phyloP scores from a whole-genome alignment of 1,284 basidiomycete species.

The Ceratobasidium theobromae region DNA sequence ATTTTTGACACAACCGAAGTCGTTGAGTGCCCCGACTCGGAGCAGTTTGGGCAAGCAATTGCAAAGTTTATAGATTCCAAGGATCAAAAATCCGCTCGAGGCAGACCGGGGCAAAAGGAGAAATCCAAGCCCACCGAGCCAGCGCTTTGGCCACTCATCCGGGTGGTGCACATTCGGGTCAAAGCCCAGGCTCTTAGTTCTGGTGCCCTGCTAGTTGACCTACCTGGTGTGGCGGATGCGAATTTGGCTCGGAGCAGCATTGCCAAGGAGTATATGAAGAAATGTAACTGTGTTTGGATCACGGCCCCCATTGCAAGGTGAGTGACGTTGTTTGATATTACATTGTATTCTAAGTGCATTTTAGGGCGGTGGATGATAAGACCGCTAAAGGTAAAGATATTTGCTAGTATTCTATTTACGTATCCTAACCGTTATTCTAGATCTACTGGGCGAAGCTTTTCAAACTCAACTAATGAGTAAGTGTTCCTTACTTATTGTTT shows the following conservation, averaged over 20 bases:
- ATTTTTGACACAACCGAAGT: conserved; percentile 57
- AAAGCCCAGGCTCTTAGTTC: conserved; percentile 54
- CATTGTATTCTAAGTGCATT: conserved; percentile 56
- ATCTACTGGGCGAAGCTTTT: conserved; percentile 61
- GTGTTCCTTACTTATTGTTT: conserved; percentile 41
- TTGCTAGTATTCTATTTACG: not conserved
- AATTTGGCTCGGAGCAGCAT: conserved; percentile 59
- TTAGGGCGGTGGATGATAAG: conserved; percentile 59
- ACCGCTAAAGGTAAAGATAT: conserved; percentile 52
- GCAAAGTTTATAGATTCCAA: conserved; percentile 66
- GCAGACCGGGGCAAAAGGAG: conserved; percentile 42
- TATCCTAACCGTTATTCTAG: conserved; percentile 40
- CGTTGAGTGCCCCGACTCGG: conserved; percentile 54
- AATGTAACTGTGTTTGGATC: conserved; percentile 47
- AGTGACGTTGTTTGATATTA: conserved; percentile 43
- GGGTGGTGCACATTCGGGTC: conserved; percentile 61
- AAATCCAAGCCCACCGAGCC: not conserved
- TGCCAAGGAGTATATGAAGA: conserved; percentile 63
- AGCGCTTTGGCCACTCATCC: conserved; percentile 61
- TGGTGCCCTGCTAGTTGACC: conserved; percentile 59
- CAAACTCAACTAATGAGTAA: conserved; percentile 61
- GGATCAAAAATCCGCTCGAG: conserved; percentile 53
- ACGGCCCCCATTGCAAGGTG: not conserved
- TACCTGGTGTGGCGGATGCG: conserved; percentile 63
- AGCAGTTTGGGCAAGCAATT: conserved; percentile 56